Evolutionary conservation across 208 protist species (phyloP).

Genomic region (Angomonas deanei): DNA sequence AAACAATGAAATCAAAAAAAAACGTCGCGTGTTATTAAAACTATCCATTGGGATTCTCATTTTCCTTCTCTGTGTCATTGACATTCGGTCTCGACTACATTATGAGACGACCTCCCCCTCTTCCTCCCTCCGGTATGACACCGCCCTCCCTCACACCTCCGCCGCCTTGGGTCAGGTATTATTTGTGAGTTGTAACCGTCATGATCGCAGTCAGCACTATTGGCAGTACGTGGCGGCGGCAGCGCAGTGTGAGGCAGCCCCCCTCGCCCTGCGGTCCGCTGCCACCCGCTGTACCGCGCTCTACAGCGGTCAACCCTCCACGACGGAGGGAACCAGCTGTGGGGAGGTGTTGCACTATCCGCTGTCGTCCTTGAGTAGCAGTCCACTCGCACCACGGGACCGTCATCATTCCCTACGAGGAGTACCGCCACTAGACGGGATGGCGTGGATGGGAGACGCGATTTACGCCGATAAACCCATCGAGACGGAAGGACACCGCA

Average conservation of each 20-base stretch:
- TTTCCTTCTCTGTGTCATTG: not conserved
- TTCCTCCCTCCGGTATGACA: not conserved
- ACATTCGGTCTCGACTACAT: not conserved
- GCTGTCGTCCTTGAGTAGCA: not conserved
- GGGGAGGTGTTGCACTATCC: not conserved
- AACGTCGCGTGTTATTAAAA: not conserved
- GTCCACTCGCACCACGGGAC: not conserved
- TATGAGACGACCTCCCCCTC: not conserved
- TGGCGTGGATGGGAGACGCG: slow-evolving; percentile 78
- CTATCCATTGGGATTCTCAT: slow-evolving; percentile 2
- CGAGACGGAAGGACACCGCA: slow-evolving; percentile 11
- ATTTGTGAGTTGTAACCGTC: slow-evolving; percentile 80
- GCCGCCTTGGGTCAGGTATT: slow-evolving; percentile 29
- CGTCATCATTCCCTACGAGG: not conserved
- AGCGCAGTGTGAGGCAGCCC: slow-evolving; percentile 33
- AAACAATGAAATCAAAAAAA: slow-evolving; percentile 3
- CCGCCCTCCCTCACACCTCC: not conserved
- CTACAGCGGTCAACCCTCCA: not conserved
- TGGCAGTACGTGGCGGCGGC: slow-evolving; percentile 46
- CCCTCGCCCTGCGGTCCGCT: slow-evolving; percentile 1
- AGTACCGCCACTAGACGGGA: slow-evolving; percentile 33
- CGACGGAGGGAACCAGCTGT: not conserved
- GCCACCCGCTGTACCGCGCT: not conserved
- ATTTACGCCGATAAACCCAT: slow-evolving; percentile 75
- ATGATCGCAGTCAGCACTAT: slow-evolving; percentile 60